Evolutionary conservation across 345 rosid species (phyloP), one percentile per base, ranked within the genome.

Genomic region (Durio zibethinus): DNA sequence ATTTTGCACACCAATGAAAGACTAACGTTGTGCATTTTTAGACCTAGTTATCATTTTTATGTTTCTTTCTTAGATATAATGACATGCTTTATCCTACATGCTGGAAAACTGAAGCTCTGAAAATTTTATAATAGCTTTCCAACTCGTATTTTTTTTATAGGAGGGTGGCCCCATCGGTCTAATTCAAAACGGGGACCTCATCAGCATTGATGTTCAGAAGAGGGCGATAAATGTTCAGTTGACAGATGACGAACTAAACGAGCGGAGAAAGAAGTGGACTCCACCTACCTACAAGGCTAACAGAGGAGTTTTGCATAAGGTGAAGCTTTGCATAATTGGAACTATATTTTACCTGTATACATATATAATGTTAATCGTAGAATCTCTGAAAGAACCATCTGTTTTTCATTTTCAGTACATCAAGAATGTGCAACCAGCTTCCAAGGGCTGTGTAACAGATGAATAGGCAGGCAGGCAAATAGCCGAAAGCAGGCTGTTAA

Each of bases 81-180:
- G 15, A 50, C 10, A 33, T 27, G 29, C 43, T 71, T 18, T 50
- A 18, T 52, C 25, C 25, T 48, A 8, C 59, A 70, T 27, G 38
- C 48, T 48, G 59, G 59, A 47, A 36, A 47, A 70, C 50, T 0
- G 1, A 50, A 52, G 61, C 75, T 52, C 18, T 23, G 31, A 10
- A 47, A 71, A 10, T 52, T 67, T 31, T 50, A 50, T 29, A 29
- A 29, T 35, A 57, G 33, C 33, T 57, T 59, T 14, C 31, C 18
- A 10, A 59, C 63, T 25, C 1, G 1, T 8, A 57, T 23, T 23
- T 31, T 50, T 48, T 77, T 68, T 84, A 21, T 86, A 96, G 99
- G 99, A 96, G 69, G 99, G 97, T 70, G 99, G 99, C 78, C 97
- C 98, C 1, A 96, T 96, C 10, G 99, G 95, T 83, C 87, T 96